A percentile compares a stretch with the other conserved stretches of the same genome.
phyloP scores from a whole-genome alignment of 306 rosid species.

The Benincasa hispida region DNA sequence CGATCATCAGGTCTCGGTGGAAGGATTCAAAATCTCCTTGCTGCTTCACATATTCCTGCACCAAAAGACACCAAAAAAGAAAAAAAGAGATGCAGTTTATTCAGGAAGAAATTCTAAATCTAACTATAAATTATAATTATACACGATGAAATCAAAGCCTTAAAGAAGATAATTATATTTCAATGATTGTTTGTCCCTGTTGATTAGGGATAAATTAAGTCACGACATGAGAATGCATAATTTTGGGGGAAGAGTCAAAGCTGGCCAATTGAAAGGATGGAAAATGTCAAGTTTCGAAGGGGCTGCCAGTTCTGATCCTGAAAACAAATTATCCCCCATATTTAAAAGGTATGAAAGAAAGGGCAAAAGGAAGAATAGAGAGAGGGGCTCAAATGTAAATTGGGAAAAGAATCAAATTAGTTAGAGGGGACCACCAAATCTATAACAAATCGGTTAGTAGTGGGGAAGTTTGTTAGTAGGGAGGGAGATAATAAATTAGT shows the following conservation, averaged over 20 bases:
- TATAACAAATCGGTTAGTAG: too few relatives aligned
- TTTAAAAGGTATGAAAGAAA: too few relatives aligned
- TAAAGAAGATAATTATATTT: not conserved
- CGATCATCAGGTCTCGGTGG: slow-evolving; percentile 31
- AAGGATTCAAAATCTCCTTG: slow-evolving; percentile 47
- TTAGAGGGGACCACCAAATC: too few relatives aligned
- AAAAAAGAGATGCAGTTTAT: not conserved
- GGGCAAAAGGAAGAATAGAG: too few relatives aligned
- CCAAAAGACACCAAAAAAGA: not conserved
- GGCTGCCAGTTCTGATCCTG: not conserved
- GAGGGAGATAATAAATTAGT: too few relatives aligned
- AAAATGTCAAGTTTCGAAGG: not conserved
- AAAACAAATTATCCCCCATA: not conserved
- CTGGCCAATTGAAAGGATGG: not conserved
- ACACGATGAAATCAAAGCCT: not conserved
- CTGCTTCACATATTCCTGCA: slow-evolving; percentile 10
- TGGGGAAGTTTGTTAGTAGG: too few relatives aligned
- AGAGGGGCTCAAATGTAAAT: too few relatives aligned
- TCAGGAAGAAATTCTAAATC: not conserved
- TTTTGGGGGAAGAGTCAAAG: not conserved
- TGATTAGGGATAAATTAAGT: not conserved
- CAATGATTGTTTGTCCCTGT: not conserved
- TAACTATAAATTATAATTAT: not conserved
- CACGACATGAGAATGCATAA: not conserved
- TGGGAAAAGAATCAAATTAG: too few relatives aligned